phyloP scores from a whole-genome alignment of 1,284 basidiomycete genomes.

The Albatrellus sp. region DNA sequence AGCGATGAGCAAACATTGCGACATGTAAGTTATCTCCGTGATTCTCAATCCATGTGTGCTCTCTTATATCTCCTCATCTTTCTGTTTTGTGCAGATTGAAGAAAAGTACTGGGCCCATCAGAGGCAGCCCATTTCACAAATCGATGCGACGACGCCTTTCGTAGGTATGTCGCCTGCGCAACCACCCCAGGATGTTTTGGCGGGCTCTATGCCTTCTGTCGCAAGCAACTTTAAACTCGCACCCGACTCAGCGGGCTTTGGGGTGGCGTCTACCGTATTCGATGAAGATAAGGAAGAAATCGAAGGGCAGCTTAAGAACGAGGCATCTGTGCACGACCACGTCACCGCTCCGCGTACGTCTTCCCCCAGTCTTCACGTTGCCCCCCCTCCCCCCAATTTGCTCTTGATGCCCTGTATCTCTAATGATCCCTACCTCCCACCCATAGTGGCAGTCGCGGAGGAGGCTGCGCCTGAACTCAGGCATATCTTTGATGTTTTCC shows the following conservation, averaged over 20 bases:
- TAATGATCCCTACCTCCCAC: not conserved
- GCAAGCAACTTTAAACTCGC: conserved; percentile 28
- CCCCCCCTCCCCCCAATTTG: no score
- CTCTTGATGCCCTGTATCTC: not conserved
- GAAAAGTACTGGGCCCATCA: conserved; percentile 58
- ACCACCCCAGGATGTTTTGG: no score
- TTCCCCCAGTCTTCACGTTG: not conserved
- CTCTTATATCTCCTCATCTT: not conserved
- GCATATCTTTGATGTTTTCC: conserved; percentile 48
- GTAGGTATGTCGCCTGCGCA: not conserved
- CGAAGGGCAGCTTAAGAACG: no score
- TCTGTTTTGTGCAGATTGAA: conserved; percentile 42
- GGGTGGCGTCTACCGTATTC: not conserved
- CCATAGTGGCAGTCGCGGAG: conserved; percentile 21
- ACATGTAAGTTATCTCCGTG: conserved; percentile 38
- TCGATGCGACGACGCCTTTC: conserved; percentile 18
- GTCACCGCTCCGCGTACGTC: not conserved
- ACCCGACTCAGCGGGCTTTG: conserved; percentile 19
- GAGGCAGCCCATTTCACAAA: conserved; percentile 25
- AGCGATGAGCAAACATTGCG: conserved; percentile 60
- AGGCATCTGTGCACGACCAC: no score
- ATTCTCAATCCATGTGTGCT: not conserved
- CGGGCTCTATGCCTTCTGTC: conserved; percentile 14
- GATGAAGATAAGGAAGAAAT: conserved; percentile 17
- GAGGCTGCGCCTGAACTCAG: conserved; percentile 34